Evolutionary conservation across 1,139 yeast species (phyloP).

Genomic region (Debaryomyces coudertii): DNA sequence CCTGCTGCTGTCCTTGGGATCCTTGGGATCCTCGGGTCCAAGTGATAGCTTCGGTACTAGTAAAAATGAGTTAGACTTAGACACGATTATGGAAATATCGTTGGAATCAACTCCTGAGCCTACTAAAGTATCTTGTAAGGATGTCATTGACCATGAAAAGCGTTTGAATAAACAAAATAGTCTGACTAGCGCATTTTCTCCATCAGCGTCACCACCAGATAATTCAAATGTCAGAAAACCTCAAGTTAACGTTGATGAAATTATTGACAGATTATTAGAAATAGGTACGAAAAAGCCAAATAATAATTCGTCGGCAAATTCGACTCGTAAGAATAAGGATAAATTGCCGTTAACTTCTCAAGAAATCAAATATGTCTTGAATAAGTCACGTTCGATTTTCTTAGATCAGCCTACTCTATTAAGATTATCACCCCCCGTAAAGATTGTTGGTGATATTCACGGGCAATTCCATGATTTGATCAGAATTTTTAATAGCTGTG

Average conservation of each 20-base stretch:
- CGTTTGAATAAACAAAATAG: conserved; percentile 8
- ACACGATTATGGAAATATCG: conserved; percentile 47
- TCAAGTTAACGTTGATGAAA: conserved; percentile 53
- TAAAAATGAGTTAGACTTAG: conserved; percentile 25
- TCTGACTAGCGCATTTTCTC: conserved; percentile 32
- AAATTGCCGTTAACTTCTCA: conserved; percentile 48
- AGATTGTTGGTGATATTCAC: conserved; percentile 96
- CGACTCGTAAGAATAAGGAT: conserved; percentile 40
- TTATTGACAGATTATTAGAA: conserved; percentile 57
- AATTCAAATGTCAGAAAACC: conserved; percentile 12
- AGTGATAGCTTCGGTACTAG: conserved; percentile 3
- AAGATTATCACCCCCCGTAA: conserved; percentile 92
- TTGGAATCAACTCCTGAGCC: conserved; percentile 43
- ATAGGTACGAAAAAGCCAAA: conserved; percentile 37
- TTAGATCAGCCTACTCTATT: conserved; percentile 85
- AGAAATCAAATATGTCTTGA: conserved; percentile 68
- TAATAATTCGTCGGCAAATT: conserved; percentile 19
- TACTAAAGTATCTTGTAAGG: conserved; percentile 1
- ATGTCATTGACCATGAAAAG: neutral
- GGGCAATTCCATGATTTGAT: conserved; percentile 94
- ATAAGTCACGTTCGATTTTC: conserved; percentile 83
- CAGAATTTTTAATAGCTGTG: conserved; percentile 91
- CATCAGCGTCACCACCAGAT: conserved; percentile 23
- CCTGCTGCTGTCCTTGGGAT: conserved; percentile 45
- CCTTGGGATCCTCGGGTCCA: conserved; percentile 23